phyloP scores from a whole-genome alignment of 441 rosid species.

The Eruca vesicaria region DNA sequence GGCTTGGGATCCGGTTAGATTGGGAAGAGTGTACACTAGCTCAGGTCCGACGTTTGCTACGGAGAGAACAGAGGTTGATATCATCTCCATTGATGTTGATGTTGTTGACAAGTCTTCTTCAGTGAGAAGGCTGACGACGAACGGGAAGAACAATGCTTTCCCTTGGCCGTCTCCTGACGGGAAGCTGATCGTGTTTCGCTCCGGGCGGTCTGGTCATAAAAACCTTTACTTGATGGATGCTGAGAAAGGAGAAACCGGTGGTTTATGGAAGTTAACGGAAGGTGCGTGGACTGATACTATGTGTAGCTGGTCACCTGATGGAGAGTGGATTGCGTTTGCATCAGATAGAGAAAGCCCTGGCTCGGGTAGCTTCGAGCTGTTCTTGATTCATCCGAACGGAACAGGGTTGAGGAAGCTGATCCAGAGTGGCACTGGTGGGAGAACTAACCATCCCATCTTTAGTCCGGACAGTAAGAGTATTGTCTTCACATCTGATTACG shows the following conservation, averaged over 20 bases:
- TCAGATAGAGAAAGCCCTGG: constrained; percentile 73
- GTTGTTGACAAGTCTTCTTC: constrained; percentile 23
- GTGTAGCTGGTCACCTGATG: constrained; percentile 80
- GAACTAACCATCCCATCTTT: constrained; percentile 73
- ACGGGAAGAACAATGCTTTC: constrained; percentile 80
- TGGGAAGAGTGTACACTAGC: constrained; percentile 61
- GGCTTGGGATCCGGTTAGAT: constrained; percentile 72
- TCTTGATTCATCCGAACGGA: constrained; percentile 73
- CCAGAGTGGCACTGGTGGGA: constrained; percentile 66
- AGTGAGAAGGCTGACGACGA: constrained; percentile 54
- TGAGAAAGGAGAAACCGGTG: constrained; percentile 53
- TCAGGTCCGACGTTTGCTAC: constrained; percentile 73
- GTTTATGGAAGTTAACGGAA: constrained; percentile 53
- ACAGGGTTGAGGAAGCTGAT: constrained; percentile 69
- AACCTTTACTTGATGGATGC: constrained; percentile 85
- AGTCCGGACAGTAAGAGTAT: constrained; percentile 75
- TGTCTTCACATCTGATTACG: constrained; percentile 76
- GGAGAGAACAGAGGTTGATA: constrained; percentile 64
- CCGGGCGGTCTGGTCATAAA: constrained; percentile 77
- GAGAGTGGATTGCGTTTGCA: constrained; percentile 79
- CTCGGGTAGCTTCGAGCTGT: constrained; percentile 69
- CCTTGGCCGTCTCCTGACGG: constrained; percentile 86
- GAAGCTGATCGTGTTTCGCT: constrained; percentile 69
- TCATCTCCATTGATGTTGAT: constrained; percentile 61
- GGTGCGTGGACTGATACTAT: constrained; percentile 88